A percentile compares a stretch with the other conserved stretches of the same genome.
Conservation (phyloP, 1,139 yeast genomes). For the Arxiozyma bovina region DNA sequence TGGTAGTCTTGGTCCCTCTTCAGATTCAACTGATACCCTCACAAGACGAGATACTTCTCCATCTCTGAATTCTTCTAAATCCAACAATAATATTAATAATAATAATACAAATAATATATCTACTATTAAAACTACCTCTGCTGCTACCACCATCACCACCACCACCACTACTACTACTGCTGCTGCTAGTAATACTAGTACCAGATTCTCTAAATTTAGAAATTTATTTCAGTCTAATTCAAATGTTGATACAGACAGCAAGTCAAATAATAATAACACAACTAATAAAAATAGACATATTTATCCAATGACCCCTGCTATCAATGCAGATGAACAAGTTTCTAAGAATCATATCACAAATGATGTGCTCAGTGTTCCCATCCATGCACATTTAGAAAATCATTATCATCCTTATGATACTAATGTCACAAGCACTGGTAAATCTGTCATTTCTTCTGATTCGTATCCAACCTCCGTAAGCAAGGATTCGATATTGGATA, state of each 20-base stretch:
- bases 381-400: conserved; percentile 10
- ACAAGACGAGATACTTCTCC: conserved; percentile 1
- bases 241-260: conserved; percentile 2
- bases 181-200: conserved; percentile 1
- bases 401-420: conserved; percentile 11
- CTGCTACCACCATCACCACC: not conserved
- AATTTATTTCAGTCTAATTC: conserved; percentile 15
- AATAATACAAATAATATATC: not conserved
- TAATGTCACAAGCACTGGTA: not conserved
- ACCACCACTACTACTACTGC: not conserved
- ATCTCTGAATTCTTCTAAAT: not conserved
- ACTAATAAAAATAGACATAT: conserved; percentile 2
- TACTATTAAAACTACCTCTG: not conserved
- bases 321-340: not conserved
- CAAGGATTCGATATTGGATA: too few relatives aligned
- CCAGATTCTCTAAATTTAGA: conserved; percentile 18
- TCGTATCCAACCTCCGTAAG: not conserved
- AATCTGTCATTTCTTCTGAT: not conserved
- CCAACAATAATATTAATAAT: not conserved
- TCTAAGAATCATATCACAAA: not conserved
- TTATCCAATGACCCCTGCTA: conserved; percentile 4
- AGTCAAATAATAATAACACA: not conserved
- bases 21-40: not conserved
- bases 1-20: conserved; percentile 5
- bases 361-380: conserved; percentile 1